A percentile compares a stretch with the other conserved stretches of the same genome.
phyloP scores from a whole-genome alignment of 1,139 yeast genomes.

The Blastobotrys ciferrii region DNA sequence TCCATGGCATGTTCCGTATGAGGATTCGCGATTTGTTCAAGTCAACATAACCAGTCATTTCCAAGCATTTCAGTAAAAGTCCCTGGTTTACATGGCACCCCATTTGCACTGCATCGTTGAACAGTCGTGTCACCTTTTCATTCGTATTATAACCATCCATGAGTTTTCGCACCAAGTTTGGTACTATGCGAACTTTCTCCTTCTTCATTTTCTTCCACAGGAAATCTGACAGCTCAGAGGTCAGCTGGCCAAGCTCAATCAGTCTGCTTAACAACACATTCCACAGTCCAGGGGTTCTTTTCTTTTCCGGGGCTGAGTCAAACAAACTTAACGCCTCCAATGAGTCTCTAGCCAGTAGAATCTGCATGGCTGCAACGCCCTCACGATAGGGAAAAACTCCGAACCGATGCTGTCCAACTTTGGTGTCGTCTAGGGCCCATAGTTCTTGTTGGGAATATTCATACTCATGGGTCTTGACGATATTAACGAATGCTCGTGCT shows the following conservation, averaged over 20 bases:
- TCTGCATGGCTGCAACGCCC: conserved; percentile 24
- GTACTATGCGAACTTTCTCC: conserved; percentile 19
- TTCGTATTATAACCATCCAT: conserved; percentile 10
- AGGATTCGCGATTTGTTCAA: conserved; percentile 3
- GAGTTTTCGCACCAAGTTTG: conserved; percentile 24
- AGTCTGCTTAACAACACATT: conserved; percentile 25
- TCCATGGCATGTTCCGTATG: not conserved
- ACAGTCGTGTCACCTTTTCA: not conserved
- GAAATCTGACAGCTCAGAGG: conserved; percentile 21
- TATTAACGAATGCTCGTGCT: conserved; percentile 22
- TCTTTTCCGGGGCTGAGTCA: conserved; percentile 13
- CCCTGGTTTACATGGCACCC: conserved; percentile 3
- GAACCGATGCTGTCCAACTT: conserved; percentile 11
- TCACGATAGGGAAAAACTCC: conserved; percentile 28
- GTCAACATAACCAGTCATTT: conserved; percentile 5
- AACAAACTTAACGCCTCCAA: conserved; percentile 19
- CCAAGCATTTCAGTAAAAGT: conserved; percentile 2
- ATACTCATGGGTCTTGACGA: conserved; percentile 28
- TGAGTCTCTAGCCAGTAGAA: conserved; percentile 20
- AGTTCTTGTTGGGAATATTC: conserved; percentile 25
- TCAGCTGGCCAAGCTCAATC: conserved; percentile 23
- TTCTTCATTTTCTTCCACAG: conserved; percentile 26
- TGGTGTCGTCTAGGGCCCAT: conserved; percentile 17
- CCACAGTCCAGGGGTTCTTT: conserved; percentile 29
- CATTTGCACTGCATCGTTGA: not conserved